These are phyloP conservation scores for Lentinula lateritia DNA, from an alignment of 768 basidiomycete species.

Conservation along the genomic window DNA sequence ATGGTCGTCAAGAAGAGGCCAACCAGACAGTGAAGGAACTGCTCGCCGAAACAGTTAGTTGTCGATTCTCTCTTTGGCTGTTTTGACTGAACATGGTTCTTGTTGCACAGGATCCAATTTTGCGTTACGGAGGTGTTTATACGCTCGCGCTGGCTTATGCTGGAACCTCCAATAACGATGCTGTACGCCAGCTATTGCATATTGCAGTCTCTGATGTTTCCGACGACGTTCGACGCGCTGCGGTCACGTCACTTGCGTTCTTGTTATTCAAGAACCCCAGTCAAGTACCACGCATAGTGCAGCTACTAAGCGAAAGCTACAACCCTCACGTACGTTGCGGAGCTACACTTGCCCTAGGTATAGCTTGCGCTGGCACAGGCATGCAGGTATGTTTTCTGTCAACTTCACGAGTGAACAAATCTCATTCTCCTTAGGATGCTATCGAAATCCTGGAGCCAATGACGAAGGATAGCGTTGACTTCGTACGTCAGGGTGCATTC, in stretches of 20 bases:
- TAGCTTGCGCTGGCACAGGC: conserved; percentile 96
- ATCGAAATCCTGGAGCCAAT: conserved; percentile 95
- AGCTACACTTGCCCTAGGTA: conserved; percentile 92
- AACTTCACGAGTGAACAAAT: not conserved
- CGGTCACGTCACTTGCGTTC: conserved; percentile 94
- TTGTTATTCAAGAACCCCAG: conserved; percentile 94
- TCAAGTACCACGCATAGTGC: conserved; percentile 95
- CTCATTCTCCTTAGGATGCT: conserved; percentile 62
- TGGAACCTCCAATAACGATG: conserved; percentile 91
- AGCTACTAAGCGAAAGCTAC: conserved; percentile 95
- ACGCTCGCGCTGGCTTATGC: conserved; percentile 95
- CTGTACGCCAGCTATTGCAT: conserved; percentile 86
- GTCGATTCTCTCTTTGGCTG: not conserved
- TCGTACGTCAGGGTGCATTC: conserved; percentile 96
- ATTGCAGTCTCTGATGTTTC: conserved; percentile 98
- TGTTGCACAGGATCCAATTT: conserved; percentile 78
- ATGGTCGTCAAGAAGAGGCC: conserved; percentile 90
- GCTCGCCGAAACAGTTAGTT: conserved; percentile 76
- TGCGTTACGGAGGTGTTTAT: conserved; percentile 97
- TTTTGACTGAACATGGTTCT: conserved; percentile 5
- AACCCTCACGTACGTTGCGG: conserved; percentile 98
- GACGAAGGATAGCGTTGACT: conserved; percentile 97
- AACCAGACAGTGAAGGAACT: conserved; percentile 75
- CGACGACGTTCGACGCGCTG: conserved; percentile 94
- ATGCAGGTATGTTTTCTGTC: conserved; percentile 57